These are phyloP conservation scores for Alternaria sp. DNA, from an alignment of 2,329 filamentous ascomycete species.

Conservation along the genomic window DNA sequence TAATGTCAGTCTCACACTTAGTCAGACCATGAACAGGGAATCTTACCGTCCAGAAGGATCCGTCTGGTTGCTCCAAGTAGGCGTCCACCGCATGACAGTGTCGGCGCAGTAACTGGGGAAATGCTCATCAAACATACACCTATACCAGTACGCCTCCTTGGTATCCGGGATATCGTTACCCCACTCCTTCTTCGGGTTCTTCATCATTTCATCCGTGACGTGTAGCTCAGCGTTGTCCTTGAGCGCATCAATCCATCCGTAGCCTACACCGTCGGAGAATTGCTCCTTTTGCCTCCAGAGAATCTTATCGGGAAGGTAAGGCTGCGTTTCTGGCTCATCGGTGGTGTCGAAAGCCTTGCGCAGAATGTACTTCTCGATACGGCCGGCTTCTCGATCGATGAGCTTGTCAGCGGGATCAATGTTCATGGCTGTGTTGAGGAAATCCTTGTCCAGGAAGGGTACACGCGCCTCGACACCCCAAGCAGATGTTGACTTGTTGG, in stretches of 20 bases:
- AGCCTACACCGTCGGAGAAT: slow-evolving; percentile 97
- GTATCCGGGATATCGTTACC: slow-evolving; percentile 89
- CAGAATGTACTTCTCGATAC: slow-evolving; percentile 96
- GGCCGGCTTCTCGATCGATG: slow-evolving; percentile 76
- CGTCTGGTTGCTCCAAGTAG: slow-evolving; percentile 95
- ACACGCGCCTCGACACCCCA: slow-evolving; percentile 99
- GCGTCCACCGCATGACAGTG: slow-evolving; percentile 96
- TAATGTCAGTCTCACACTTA: slow-evolving; percentile 20
- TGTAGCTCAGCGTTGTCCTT: slow-evolving; percentile 92
- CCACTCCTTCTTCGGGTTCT: slow-evolving; percentile 98
- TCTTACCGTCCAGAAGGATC: slow-evolving; percentile 89
- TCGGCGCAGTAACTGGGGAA: slow-evolving; percentile 91
- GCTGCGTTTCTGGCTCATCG: slow-evolving; percentile 78
- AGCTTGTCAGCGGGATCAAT: slow-evolving; percentile 95
- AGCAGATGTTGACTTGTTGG: slow-evolving; percentile 98
- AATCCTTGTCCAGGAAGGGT: slow-evolving; percentile 96
- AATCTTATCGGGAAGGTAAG: slow-evolving; percentile 95
- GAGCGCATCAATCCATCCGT: slow-evolving; percentile 97
- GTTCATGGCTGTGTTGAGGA: slow-evolving; percentile 91
- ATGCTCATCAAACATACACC: slow-evolving; percentile 98
- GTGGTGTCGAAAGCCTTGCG: slow-evolving; percentile 96
- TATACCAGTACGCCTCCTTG: slow-evolving; percentile 99
- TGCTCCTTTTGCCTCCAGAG: slow-evolving; percentile 99
- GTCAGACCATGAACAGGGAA: not conserved
- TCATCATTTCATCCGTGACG: slow-evolving; percentile 98